Base-by-base conservation (phyloP, 805 yeast genomes). In the Kregervanrija delftensis region DNA sequence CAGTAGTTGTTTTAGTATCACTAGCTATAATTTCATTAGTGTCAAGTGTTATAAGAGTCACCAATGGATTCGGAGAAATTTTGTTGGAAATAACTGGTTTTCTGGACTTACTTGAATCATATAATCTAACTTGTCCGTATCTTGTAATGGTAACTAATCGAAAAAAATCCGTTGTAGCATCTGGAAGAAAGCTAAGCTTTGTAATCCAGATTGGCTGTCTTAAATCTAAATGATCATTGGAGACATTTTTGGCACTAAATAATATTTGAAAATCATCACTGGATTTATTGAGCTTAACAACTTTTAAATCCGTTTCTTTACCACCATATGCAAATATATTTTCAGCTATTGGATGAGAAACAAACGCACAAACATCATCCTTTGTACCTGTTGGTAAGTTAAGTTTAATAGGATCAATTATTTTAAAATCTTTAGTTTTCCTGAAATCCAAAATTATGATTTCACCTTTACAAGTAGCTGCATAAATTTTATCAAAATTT, bases 191-290 rank as follows among this genome's bases (percentile, higher is more conserved):
- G 43, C 67, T 60, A 39, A 88, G 70, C 44, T 74, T 72, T 5
- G 80, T 74, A 35, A 87, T 73, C 86, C 95, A 83, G 10, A 91
- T 76, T 4, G 95, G 96, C 6, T 82, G 93, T 47, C 89, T 73
- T 50, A 93, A 66, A 54, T 86, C 95, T 30, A 91, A 65, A 50
- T 74, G 77, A 63, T 84, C 86, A 54, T 86, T 81, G 48, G 83
- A 78, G n/a, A 88, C 95, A 60, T 88, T 88, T 58, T 85, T 85
- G 2, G 84, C 96, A 51, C 74, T 71, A 73, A 84, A 90, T 4
- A 83, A 46, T 5, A 60, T 51, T 16, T 62, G 57, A 49, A 63
- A 53, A 39, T 57, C 44, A 41, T 40, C 35, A 9, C 33, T 11
- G 10, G 34, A 32, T 34, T 44, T 39, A 3, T 36, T 41, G 16